Evolutionary conservation across 139 green algal genomes (phyloP).

Genomic region (Picochlorum costavermella): DNA sequence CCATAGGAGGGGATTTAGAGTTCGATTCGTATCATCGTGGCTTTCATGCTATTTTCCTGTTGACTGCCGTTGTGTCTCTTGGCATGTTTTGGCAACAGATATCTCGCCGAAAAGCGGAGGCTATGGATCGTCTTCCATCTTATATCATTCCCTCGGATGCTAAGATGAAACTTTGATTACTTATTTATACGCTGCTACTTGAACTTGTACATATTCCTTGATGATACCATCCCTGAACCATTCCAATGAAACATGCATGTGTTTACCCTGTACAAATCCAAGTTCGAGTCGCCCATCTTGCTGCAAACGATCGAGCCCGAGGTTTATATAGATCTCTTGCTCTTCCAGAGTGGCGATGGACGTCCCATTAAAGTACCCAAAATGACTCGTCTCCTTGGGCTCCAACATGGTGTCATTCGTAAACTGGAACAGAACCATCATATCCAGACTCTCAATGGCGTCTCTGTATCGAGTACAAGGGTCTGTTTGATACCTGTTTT

Average conservation of each 20-base stretch:
- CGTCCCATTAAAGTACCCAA: constrained; percentile 63
- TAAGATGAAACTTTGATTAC: neutral
- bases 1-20: constrained; percentile 68
- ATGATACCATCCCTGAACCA: constrained; percentile 63
- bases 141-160: neutral
- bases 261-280: constrained; percentile 29
- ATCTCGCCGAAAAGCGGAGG: constrained; percentile 11
- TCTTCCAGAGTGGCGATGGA: constrained; percentile 39
- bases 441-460: constrained; percentile 62
- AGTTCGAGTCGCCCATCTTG: constrained; percentile 42
- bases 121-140: constrained; percentile 8
- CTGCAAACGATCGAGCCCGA: constrained; percentile 60
- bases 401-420: constrained; percentile 70
- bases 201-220: constrained; percentile 19
- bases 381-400: constrained; percentile 62
- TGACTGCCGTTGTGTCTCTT: constrained; percentile 18
- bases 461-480: constrained; percentile 38
- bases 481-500: neutral
- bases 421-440: constrained; percentile 74
- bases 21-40: constrained; percentile 73
- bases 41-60: constrained; percentile 31
- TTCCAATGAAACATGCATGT: constrained; percentile 75
- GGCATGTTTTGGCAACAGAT: constrained; percentile 33
- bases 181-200: neutral
- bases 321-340: constrained; percentile 39